Base-by-base conservation (phyloP, 495 filamentous ascomycete species). In the Xylaria sp. region DNA sequence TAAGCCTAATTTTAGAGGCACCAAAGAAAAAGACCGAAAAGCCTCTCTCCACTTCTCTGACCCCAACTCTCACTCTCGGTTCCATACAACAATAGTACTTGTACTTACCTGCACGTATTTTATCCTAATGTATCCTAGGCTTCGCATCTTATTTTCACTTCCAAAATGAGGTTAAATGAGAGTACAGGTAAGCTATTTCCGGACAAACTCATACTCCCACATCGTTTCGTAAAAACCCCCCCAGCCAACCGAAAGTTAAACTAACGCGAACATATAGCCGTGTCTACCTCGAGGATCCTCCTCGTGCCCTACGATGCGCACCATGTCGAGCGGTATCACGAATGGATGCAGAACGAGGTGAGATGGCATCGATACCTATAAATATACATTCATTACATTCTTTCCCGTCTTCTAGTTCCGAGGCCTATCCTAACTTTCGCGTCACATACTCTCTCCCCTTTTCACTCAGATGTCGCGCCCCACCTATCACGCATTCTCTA, bases 341-440 rank as follows among this genome's bases (percentile, higher is more conserved):
- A 88, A 76, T 97, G 94, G 94, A 97, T 97, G 94, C 85, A 95
- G 85, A 91, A 96, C 74, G 86, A 90, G 68, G 93, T 95, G 82
- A 65, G 78, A 70, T 31, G 21, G 55, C 61, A 33, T 31, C 8
- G 35, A 37, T 37, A 37, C 35, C 35, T 37, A 37, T n/a, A n/a
- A n/a, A 8, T 8, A 37, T 8, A 37, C 8, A 37, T 37, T 37
- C 8, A 37, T n/a, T n/a, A n/a, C n/a, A n/a, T 37, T 17, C 40
- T 41, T 9, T 5, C 40, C 5, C 40, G 8, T 6, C 3, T 5
- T 26, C 2, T 55, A 0, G 12, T 52, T 0, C n/a, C 5, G 46
- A 50, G 46, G 6, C 21, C 7, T 15, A 15, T 43, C 12, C 11
- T 43, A 19, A n/a, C 44, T 70, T 15, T 55, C 19, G 0, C 7